A percentile compares a stretch with the other conserved stretches of the same genome.
These are phyloP conservation scores for Debaryomyces hansenii DNA, from an alignment of 805 yeast species.

Conservation along the genomic window DNA sequence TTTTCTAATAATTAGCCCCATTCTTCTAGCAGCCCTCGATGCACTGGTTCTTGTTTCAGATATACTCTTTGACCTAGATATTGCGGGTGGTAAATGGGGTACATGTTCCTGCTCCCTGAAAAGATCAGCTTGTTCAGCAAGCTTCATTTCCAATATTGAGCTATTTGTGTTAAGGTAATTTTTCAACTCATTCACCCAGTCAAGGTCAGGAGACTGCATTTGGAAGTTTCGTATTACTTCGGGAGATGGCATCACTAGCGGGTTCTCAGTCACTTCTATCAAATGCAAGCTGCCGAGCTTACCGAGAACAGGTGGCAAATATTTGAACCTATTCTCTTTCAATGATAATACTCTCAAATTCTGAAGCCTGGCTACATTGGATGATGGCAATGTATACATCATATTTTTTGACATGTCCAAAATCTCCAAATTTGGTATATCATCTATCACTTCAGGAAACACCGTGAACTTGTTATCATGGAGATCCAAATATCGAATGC, in stretches of 20 bases:
- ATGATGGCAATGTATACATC: conserved; percentile 48
- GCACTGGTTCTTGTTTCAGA: conserved; percentile 46
- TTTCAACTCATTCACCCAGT: conserved; percentile 46
- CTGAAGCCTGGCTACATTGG: conserved; percentile 38
- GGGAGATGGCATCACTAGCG: conserved; percentile 50
- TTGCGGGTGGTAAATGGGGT: conserved; percentile 14
- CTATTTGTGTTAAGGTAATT: conserved; percentile 38
- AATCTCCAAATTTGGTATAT: conserved; percentile 52
- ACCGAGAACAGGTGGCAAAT: conserved; percentile 52
- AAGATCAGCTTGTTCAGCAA: conserved; percentile 5
- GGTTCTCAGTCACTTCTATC: conserved; percentile 64
- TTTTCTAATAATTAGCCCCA: conserved; percentile 67
- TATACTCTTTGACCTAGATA: conserved; percentile 25
- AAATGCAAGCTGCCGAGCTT: conserved; percentile 53
- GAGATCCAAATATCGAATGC: conserved; percentile 61
- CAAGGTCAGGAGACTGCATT: conserved; percentile 37
- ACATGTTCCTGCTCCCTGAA: conserved; percentile 7
- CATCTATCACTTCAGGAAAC: conserved; percentile 49
- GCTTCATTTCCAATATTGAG: conserved; percentile 8
- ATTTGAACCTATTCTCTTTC: conserved; percentile 56
- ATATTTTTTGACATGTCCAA: conserved; percentile 64
- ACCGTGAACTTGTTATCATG: conserved; percentile 56
- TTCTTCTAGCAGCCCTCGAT: conserved; percentile 69
- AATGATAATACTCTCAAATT: conserved; percentile 60
- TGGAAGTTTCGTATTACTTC: conserved; percentile 34